Base-by-base conservation (phyloP, 1,284 basidiomycete genomes). In the Puccinia novopanici region DNA sequence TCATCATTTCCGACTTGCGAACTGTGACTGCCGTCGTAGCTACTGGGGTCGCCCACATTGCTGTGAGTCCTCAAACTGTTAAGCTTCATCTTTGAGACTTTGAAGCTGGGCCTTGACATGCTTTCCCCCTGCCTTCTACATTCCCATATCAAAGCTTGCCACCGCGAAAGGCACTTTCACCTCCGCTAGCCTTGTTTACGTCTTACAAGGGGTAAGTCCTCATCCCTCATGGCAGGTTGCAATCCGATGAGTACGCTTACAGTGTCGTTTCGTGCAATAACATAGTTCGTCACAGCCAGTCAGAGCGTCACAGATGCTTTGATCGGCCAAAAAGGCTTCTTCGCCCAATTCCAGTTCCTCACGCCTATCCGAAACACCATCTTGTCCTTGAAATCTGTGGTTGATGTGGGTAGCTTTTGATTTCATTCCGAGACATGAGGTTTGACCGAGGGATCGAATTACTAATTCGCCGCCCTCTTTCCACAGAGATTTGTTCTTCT, bases 281-380 rank as follows among this genome's bases (percentile, higher is more conserved):
- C n/a, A n/a, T n/a, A 77, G 63, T 77, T 77, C n/a, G 63, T 77
- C 48, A 37, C 48, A 6, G 65, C 65, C 22, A 22, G 75, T 40
- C 63, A 77, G 30, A 68, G 52, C 65, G 30, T 77, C 3, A 67
- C 63, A 17, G 45, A 65, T 3, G 63, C 61, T 50, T 45, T 77
- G 2, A 52, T 68, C 15, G 75, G 63, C 12, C 48, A 77, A 68
- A 77, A 77, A n/a, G 75, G 75, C n/a, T 77, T 77, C 50, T 77
- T 77, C 54, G 75, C 75, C 12, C 75, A 77, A 77, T 77, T 67
- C 63, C 52, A 65, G 52, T 13, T 52, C 48, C 63, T 68, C 19
- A 52, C 45, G 34, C 63, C 75, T 15, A 52, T 77, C 6, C 63
- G 75, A 54, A 68, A 67, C 22, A 30, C 61, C 24, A 48, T 68